Conservation (phyloP, 2,329 filamentous ascomycete genomes). For the Didymella sp. region DNA sequence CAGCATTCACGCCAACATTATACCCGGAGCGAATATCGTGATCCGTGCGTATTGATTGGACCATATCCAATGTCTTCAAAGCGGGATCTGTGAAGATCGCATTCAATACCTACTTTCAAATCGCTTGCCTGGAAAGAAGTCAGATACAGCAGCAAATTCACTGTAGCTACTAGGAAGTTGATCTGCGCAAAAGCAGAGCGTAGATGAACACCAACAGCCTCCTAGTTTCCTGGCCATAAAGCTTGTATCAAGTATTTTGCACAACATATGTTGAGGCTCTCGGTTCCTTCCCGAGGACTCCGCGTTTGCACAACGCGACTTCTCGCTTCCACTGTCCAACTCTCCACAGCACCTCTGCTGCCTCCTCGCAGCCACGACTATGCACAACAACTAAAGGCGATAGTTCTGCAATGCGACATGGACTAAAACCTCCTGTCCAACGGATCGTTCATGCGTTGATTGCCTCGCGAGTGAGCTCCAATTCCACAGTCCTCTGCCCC, state of each 20-base stretch:
- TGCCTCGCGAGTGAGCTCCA: conserved; percentile 26
- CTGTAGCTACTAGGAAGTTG: too few species aligned
- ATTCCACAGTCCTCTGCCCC: conserved; percentile 25
- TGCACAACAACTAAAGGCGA: background rate
- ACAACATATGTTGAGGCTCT: conserved; percentile 1
- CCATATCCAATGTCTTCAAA: background rate
- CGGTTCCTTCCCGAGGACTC: conserved; percentile 1
- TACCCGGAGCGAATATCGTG: background rate
- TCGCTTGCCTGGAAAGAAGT: too few species aligned
- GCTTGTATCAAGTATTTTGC: too few species aligned
- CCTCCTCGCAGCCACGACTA: background rate
- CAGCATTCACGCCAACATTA: conserved; percentile 6
- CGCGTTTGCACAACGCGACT: conserved; percentile 4
- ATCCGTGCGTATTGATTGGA: background rate
- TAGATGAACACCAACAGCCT: too few species aligned
- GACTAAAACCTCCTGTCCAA: background rate
- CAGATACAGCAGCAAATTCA: too few species aligned
- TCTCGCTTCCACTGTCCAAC: background rate
- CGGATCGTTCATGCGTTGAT: conserved; percentile 9
- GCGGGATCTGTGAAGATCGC: background rate
- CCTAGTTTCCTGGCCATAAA: too few species aligned
- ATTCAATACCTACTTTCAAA: background rate
- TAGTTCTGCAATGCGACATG: background rate
- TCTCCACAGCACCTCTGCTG: background rate
- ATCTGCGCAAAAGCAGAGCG: too few species aligned